Percentiles rank a stretch among this genome's conserved stretches.
These are phyloP conservation scores for Taiwanofungus camphoratus DNA, from an alignment of 1,284 basidiomycete genomes.

Conservation along the genomic window DNA sequence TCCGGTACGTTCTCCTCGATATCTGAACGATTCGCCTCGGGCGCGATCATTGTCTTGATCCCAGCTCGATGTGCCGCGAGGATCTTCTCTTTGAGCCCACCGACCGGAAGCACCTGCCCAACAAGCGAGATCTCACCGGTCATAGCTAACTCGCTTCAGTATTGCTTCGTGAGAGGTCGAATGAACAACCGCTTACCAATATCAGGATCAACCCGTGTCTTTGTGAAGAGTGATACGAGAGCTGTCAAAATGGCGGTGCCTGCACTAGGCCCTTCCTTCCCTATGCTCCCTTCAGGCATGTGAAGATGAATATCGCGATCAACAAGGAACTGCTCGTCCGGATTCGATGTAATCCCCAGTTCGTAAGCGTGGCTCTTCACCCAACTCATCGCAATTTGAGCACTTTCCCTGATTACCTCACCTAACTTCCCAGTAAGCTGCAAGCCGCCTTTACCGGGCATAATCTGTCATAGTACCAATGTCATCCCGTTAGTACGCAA, in stretches of 20 bases:
- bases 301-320: slow-evolving; percentile 89
- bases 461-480: slow-evolving; percentile 47
- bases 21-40: slow-evolving; percentile 82
- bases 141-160: slow-evolving; percentile 58
- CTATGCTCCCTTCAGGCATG: slow-evolving; percentile 96
- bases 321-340: slow-evolving; percentile 73
- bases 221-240: slow-evolving; percentile 87
- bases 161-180: neutral
- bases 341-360: slow-evolving; percentile 76
- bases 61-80: slow-evolving; percentile 91
- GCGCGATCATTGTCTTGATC: slow-evolving; percentile 87
- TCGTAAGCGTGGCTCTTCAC: slow-evolving; percentile 88
- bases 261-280: slow-evolving; percentile 96
- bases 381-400: slow-evolving; percentile 92
- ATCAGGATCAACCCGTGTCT: slow-evolving; percentile 77
- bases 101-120: slow-evolving; percentile 90
- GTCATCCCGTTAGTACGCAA: slow-evolving; percentile 1
- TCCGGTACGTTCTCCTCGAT: slow-evolving; percentile 95
- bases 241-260: slow-evolving; percentile 92
- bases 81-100: slow-evolving; percentile 94
- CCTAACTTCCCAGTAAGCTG: slow-evolving; percentile 96
- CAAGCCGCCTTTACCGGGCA: slow-evolving; percentile 87
- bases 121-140: slow-evolving; percentile 93
- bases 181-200: slow-evolving; percentile 56
- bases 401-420: slow-evolving; percentile 95